These are phyloP conservation scores for Fusarium globosum DNA, from an alignment of 2,329 filamentous ascomycete genomes.

Conservation along the genomic window DNA sequence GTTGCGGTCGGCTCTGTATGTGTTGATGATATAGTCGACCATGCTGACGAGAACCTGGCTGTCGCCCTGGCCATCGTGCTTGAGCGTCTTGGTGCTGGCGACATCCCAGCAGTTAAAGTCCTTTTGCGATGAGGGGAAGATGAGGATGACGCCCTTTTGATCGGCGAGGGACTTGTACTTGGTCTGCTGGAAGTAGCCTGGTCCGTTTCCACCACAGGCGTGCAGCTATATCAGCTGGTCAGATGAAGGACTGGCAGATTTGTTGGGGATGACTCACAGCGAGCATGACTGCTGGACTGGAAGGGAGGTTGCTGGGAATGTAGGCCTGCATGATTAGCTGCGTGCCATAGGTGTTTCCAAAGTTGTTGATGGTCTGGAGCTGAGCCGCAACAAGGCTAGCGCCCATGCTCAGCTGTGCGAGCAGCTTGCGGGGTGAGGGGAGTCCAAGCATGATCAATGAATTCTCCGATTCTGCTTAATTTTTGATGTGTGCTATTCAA, in stretches of 20 bases:
- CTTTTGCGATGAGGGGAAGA: neutral
- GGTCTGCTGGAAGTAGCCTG: conserved; percentile 8
- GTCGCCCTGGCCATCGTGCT: conserved; percentile 10
- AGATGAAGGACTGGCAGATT: accelerated
- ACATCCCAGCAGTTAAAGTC: conserved; percentile 13
- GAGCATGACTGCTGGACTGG: conserved; percentile 1
- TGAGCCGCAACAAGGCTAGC: conserved; percentile 16
- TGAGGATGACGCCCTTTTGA: neutral
- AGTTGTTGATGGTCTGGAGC: conserved; percentile 20
- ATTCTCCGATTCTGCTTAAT: neutral
- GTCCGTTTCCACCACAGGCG: neutral
- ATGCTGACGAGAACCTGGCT: conserved; percentile 15
- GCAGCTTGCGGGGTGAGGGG: neutral
- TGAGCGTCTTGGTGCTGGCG: conserved; percentile 6
- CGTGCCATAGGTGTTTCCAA: conserved; percentile 3
- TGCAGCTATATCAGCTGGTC: neutral
- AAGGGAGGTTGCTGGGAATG: neutral
- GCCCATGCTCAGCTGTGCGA: conserved; percentile 8
- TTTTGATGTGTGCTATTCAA: neutral
- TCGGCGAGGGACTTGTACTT: conserved; percentile 7
- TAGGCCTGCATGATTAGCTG: conserved; percentile 8
- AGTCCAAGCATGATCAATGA: conserved; percentile 1
- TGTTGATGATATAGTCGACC: conserved; percentile 11
- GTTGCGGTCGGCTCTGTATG: neutral
- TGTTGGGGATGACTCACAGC: neutral